These are phyloP conservation scores for Thelonectria discophora DNA, from an alignment of 2,329 filamentous ascomycete genomes.

Conservation along the genomic window DNA sequence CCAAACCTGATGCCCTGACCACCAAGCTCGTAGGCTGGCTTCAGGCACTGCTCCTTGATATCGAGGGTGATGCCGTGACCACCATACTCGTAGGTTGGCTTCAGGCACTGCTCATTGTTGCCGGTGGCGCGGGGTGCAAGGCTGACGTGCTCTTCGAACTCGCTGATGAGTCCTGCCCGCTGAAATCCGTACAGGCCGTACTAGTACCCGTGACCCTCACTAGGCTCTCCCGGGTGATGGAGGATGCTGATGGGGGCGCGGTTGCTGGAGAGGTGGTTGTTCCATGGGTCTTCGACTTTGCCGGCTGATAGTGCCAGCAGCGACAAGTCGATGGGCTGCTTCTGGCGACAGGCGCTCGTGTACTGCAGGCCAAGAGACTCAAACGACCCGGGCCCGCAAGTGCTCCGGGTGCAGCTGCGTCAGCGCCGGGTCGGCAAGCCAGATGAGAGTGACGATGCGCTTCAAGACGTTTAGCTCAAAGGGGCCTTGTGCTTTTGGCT, in stretches of 20 bases:
- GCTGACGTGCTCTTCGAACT: constrained; percentile 18
- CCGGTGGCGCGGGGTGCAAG: constrained; percentile 3
- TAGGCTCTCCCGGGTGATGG: constrained; percentile 23
- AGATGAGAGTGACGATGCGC: constrained; percentile 24
- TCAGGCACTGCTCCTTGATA: constrained; percentile 1
- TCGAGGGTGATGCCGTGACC: constrained; percentile 6
- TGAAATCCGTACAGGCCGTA: constrained; percentile 12
- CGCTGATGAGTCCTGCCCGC: neutral
- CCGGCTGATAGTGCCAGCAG: constrained; percentile 14
- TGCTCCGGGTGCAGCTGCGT: constrained; percentile 27
- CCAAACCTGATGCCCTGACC: constrained; percentile 22
- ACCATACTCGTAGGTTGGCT: constrained; percentile 30
- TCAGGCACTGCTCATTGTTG: neutral
- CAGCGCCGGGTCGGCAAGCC: constrained; percentile 28
- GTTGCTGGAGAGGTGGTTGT: constrained; percentile 24
- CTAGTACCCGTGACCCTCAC: constrained; percentile 2
- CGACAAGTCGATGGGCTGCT: constrained; percentile 12
- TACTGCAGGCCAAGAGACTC: constrained; percentile 33
- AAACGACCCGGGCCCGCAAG: constrained; percentile 31
- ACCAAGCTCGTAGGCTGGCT: constrained; percentile 30
- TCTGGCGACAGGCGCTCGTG: constrained; percentile 16
- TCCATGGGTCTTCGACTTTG: constrained; percentile 31
- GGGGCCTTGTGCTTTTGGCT: neutral
- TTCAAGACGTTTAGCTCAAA: constrained; percentile 21
- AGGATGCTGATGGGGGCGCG: constrained; percentile 26